Percentiles rank a stretch among this genome's conserved stretches.
These are phyloP conservation scores for Ustilago curta DNA, from an alignment of 1,284 basidiomycete genomes.

Conservation along the genomic window DNA sequence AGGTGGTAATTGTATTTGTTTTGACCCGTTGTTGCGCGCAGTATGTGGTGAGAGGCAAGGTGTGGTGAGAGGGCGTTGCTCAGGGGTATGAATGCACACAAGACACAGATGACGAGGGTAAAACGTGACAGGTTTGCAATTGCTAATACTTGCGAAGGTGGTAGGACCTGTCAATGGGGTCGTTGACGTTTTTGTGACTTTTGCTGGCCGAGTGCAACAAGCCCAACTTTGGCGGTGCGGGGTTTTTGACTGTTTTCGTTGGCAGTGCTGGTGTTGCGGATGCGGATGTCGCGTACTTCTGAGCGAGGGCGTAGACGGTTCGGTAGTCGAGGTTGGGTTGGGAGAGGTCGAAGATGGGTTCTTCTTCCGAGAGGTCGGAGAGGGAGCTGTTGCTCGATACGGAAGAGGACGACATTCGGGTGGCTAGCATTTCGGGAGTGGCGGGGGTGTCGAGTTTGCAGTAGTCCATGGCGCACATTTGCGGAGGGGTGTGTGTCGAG, in stretches of 20 bases:
- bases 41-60: background rate
- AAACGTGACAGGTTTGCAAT: background rate
- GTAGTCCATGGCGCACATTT: background rate
- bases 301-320: constrained; percentile 11
- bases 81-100: no score
- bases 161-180: constrained; percentile 13
- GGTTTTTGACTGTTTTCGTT: background rate
- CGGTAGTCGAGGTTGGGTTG: constrained; percentile 12
- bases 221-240: no score
- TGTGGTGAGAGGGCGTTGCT: background rate
- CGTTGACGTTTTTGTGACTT: background rate
- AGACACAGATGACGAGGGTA: background rate
- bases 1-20: constrained; percentile 4
- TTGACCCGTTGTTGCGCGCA: background rate
- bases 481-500: background rate
- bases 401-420: constrained; percentile 11
- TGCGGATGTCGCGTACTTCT: constrained; percentile 9
- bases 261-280: background rate
- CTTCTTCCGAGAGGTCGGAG: constrained; percentile 25
- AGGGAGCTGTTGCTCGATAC: constrained; percentile 20
- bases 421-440: constrained; percentile 22
- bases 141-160: constrained; percentile 14
- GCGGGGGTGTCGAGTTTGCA: background rate
- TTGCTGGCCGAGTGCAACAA: no score
- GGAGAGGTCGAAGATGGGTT: constrained; percentile 34